A percentile compares a stretch with the other conserved stretches of the same genome.
Evolutionary conservation across 1,284 basidiomycete genomes (phyloP).

Genomic region (Irpex lacteus): DNA sequence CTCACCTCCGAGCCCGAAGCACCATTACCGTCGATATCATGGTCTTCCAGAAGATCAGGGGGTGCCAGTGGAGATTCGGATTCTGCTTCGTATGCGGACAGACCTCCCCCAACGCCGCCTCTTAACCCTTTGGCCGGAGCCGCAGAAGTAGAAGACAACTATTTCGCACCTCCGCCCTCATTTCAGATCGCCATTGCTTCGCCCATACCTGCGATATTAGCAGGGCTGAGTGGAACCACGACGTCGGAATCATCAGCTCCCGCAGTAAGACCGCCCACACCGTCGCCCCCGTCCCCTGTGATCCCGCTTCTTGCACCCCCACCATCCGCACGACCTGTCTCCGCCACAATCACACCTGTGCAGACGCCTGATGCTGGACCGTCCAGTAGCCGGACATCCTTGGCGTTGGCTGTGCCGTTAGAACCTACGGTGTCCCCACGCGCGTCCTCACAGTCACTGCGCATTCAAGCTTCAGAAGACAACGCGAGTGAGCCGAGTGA

Average conservation of each 20-base stretch:
- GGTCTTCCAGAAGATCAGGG: constrained; percentile 16
- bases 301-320: constrained; percentile 10
- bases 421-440: constrained; percentile 1
- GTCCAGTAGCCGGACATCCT: background rate
- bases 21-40: constrained; percentile 17
- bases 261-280: constrained; percentile 16
- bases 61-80: constrained; percentile 18
- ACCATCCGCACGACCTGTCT: constrained; percentile 9
- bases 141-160: constrained; percentile 18
- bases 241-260: constrained; percentile 1
- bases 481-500: background rate
- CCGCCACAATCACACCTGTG: background rate
- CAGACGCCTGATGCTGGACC: constrained; percentile 1
- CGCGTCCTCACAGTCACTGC: constrained; percentile 7
- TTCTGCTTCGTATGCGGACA: constrained; percentile 23
- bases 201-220: constrained; percentile 28
- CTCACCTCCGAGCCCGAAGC: constrained; percentile 14
- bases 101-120: constrained; percentile 27
- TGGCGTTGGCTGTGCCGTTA: background rate
- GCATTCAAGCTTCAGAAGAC: constrained; percentile 5
- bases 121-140: constrained; percentile 9
- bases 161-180: constrained; percentile 24
- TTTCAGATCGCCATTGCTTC: constrained; percentile 25
- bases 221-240: constrained; percentile 19
- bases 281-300: constrained; percentile 13